Evolutionary conservation across 208 protist species (phyloP).

Genomic region (Crithidia mellificae): DNA sequence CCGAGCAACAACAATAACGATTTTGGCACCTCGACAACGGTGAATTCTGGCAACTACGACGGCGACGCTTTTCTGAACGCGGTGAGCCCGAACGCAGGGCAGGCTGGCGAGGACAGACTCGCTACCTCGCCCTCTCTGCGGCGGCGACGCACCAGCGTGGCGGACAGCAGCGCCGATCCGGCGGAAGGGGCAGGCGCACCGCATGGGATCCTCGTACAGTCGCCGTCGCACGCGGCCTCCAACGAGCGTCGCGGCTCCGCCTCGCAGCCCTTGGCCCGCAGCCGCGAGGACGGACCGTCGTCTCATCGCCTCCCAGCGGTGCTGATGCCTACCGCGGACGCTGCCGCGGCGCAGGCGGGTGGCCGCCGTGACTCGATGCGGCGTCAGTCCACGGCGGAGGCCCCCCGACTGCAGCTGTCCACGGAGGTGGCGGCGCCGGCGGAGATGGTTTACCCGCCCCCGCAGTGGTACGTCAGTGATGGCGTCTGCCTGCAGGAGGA

Average conservation of each 20-base stretch:
- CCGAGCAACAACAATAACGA: background rate
- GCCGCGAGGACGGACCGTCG: background rate
- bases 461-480: constrained; percentile 13
- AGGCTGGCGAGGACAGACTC: background rate
- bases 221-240: background rate
- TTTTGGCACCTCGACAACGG: background rate
- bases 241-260: background rate
- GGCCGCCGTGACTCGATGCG: background rate
- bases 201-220: constrained; percentile 2
- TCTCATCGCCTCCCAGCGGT: constrained; percentile 1
- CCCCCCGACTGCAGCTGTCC: background rate
- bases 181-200: background rate
- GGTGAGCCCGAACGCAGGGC: background rate
- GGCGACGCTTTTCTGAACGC: background rate
- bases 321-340: background rate
- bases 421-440: background rate
- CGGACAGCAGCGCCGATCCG: background rate
- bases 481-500: constrained; percentile 26
- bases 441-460: constrained; percentile 24
- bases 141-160: constrained; percentile 4
- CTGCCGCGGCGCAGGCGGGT: too few relatives aligned
- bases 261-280: background rate
- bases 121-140: constrained; percentile 3
- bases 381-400: background rate
- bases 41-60: background rate